Base-by-base conservation (phyloP, 139 green algal species). In the Pycnococcus provasolii region DNA sequence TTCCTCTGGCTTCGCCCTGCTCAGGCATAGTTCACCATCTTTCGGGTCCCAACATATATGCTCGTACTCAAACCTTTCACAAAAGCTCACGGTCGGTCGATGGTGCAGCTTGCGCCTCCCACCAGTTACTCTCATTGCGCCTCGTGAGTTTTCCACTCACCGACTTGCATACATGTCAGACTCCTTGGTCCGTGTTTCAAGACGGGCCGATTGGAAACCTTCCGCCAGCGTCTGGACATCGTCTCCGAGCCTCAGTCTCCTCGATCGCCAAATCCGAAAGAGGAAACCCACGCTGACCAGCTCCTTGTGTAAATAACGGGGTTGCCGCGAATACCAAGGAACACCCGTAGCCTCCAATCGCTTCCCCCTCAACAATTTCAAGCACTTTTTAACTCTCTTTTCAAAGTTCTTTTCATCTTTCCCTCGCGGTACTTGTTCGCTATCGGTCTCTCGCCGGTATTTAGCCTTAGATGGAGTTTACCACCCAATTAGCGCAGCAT, bases 111-210 rank as follows among this genome's bases (percentile, higher is more conserved):
- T 68, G 53, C 77, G 59, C 79, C 73, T 88, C 80, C 73, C 84
- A 88, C 81, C 84, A 86, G 77, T 90, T 77, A 88, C 78, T 75
- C 91, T 94, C 82, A 79, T 90, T 94, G 78, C 87, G 87, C 86
- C 83, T 90, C 84, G 84, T 87, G 85, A 84, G 87, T 88, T 87
- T 94, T 75, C 76, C 79, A 86, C 87, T 83, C 86, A 88, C 82
- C 83, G 85, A 79, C 87, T 94, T 83, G 84, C 85, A 91, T 86
- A 85, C 81, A 88, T 90, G 84, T 91, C 91, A 88, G 83, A 94
- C 87, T 94, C 87, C 87, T 94, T 91, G 87, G 86, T 94, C 87
- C 87, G 87, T 94, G 87, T 94, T 94, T 94, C 87, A 91, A 94
- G 87, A 94, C 87, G 86, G 84, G 87, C 76, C 78, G 75, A 80